Conservation (phyloP, 805 yeast species). For the Candida gorgasii region DNA sequence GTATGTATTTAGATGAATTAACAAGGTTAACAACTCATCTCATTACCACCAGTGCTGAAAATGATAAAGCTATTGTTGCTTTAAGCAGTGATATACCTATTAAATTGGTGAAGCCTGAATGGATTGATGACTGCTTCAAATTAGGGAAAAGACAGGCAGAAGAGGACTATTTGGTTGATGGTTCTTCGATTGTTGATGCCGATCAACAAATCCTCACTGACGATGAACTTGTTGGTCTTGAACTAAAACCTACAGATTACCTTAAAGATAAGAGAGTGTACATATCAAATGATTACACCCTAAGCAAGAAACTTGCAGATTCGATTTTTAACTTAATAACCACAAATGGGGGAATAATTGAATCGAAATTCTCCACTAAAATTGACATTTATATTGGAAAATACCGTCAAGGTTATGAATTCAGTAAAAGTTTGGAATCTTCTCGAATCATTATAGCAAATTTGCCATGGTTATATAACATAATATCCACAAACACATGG, state of each 20-base stretch:
- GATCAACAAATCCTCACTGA: not conserved
- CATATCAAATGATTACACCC: slow-evolving; percentile 54
- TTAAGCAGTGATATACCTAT: slow-evolving; percentile 44
- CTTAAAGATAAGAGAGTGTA: slow-evolving; percentile 49
- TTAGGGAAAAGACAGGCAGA: slow-evolving; percentile 53
- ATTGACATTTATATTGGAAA: slow-evolving; percentile 58
- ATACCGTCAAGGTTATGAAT: slow-evolving; percentile 60
- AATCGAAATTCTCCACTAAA: slow-evolving; percentile 19
- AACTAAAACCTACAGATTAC: slow-evolving; percentile 21
- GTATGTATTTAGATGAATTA: slow-evolving; percentile 61
- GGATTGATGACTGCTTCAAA: slow-evolving; percentile 74
- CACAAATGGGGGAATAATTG: slow-evolving; percentile 56
- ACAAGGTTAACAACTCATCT: slow-evolving; percentile 79
- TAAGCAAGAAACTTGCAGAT: slow-evolving; percentile 44
- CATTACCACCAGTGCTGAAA: slow-evolving; percentile 52
- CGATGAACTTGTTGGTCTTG: slow-evolving; percentile 13
- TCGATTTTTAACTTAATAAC: slow-evolving; percentile 48
- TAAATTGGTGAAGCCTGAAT: slow-evolving; percentile 69
- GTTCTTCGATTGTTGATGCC: not conserved
- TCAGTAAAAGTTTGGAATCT: slow-evolving; percentile 43
- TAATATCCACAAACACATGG: slow-evolving; percentile 58
- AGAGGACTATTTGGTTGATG: slow-evolving; percentile 41
- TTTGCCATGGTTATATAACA: slow-evolving; percentile 72
- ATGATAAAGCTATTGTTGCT: slow-evolving; percentile 62
- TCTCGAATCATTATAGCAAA: slow-evolving; percentile 57